A percentile compares a stretch with the other conserved stretches of the same genome.
phyloP scores from a whole-genome alignment of 2,329 filamentous ascomycete genomes.

The Alternaria triticina region DNA sequence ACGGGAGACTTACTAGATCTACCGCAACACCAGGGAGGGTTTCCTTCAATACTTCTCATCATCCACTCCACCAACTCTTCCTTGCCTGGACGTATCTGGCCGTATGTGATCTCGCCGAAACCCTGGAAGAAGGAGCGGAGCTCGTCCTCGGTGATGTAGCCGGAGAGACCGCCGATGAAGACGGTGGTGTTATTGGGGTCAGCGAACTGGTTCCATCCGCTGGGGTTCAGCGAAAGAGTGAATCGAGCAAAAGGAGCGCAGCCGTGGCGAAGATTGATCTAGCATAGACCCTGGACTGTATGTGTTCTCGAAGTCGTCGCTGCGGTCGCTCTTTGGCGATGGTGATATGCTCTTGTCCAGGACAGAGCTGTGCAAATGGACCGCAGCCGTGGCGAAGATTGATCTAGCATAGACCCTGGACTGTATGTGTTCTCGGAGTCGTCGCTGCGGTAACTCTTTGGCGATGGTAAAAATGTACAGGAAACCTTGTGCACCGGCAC shows the following conservation, averaged over 20 bases:
- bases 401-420: conserved; percentile 7
- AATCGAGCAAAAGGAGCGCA: background rate
- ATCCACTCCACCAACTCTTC: conserved; percentile 65
- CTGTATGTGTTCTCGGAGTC: conserved; percentile 10
- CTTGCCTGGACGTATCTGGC: conserved; percentile 99
- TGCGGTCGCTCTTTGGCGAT: conserved; percentile 31
- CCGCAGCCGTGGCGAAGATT: background rate
- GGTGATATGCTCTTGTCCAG: conserved; percentile 1
- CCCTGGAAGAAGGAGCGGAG: conserved; percentile 99
- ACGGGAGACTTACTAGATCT: background rate
- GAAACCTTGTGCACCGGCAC: no score
- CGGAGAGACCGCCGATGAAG: conserved; percentile 94
- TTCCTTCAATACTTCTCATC: background rate
- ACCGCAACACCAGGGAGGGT: background rate
- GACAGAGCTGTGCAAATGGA: no score
- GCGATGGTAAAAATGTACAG: conserved; percentile 16
- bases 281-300: conserved; percentile 12
- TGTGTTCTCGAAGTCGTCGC: conserved; percentile 18
- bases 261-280: conserved; percentile 6
- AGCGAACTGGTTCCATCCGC: conserved; percentile 86
- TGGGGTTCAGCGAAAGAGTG: background rate
- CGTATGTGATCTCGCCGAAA: conserved; percentile 98
- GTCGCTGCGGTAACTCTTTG: conserved; percentile 29
- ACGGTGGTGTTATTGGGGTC: conserved; percentile 99
- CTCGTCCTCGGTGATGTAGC: conserved; percentile 98